phyloP scores from a whole-genome alignment of 805 yeast species.

The Candida montana region DNA sequence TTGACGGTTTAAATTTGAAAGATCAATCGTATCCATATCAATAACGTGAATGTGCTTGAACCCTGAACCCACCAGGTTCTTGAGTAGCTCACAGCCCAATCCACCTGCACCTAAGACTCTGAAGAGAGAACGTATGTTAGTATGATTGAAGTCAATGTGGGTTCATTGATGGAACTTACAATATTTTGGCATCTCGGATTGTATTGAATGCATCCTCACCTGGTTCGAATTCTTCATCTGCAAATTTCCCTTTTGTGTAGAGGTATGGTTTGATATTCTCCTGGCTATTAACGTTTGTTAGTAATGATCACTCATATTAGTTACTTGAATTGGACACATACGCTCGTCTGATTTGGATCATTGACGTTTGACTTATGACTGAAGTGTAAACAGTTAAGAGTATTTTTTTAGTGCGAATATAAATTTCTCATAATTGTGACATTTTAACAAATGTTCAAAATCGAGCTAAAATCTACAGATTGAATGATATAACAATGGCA shows the following conservation, averaged over 20 bases:
- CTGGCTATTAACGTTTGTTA: slow-evolving; percentile 9
- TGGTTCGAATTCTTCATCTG: slow-evolving; percentile 32
- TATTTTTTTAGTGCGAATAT: too few relatives aligned
- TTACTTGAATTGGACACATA: slow-evolving; percentile 3
- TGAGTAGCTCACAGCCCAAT: slow-evolving; percentile 84
- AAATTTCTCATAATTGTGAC: too few relatives aligned
- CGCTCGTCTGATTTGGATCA: slow-evolving; percentile 9
- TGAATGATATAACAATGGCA: too few relatives aligned
- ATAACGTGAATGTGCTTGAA: slow-evolving; percentile 77
- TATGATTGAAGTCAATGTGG: background rate
- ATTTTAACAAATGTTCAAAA: too few relatives aligned
- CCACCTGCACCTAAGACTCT: slow-evolving; percentile 89
- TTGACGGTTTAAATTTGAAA: slow-evolving; percentile 87
- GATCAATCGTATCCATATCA: slow-evolving; percentile 89
- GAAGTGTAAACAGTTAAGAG: too few relatives aligned
- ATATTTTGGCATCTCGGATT: slow-evolving; percentile 25
- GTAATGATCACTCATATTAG: too few relatives aligned
- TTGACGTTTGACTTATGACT: background rate
- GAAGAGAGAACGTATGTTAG: background rate
- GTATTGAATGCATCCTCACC: slow-evolving; percentile 24
- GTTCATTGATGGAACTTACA: slow-evolving; percentile 22
- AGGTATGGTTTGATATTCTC: slow-evolving; percentile 19
- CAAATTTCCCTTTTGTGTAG: slow-evolving; percentile 28
- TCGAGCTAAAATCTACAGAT: too few relatives aligned
- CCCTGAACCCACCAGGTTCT: slow-evolving; percentile 69